These are phyloP conservation scores for Rhytidhysteron rufulum DNA, from an alignment of 2,329 filamentous ascomycete species.

Conservation along the genomic window DNA sequence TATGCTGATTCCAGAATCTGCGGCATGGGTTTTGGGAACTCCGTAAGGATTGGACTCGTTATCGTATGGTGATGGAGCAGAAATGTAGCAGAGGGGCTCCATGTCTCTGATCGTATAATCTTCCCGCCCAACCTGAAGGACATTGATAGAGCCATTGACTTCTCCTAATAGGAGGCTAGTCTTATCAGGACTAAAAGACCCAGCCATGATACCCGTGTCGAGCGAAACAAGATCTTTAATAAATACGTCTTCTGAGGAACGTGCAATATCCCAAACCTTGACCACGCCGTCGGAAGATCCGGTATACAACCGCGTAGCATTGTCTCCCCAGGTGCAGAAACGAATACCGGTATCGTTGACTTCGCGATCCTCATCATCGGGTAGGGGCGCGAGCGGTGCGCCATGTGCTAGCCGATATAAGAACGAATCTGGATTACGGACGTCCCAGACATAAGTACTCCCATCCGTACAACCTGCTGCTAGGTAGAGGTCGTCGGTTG, in stretches of 20 bases:
- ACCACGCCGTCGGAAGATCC: constrained; percentile 60
- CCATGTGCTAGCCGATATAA: constrained; percentile 52
- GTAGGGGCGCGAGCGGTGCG: constrained; percentile 46
- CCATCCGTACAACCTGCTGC: constrained; percentile 60
- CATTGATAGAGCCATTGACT: constrained; percentile 51
- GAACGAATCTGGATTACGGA: constrained; percentile 42
- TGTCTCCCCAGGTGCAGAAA: constrained; percentile 55
- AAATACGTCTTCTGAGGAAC: constrained; percentile 48
- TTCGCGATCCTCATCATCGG: constrained; percentile 43
- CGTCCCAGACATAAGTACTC: constrained; percentile 59
- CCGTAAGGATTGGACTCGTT: constrained; percentile 4
- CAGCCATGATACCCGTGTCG: constrained; percentile 55
- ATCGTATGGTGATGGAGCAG: constrained; percentile 13
- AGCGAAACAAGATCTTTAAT: constrained; percentile 49
- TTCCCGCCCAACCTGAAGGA: constrained; percentile 44
- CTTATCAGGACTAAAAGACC: constrained; percentile 53
- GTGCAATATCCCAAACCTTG: constrained; percentile 57
- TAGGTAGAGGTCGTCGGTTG: constrained; percentile 48
- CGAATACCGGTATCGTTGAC: constrained; percentile 55
- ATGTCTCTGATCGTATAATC: constrained; percentile 25
- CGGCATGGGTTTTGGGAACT: background rate
- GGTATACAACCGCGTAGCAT: constrained; percentile 52
- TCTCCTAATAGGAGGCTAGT: constrained; percentile 56
- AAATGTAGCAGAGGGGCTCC: constrained; percentile 23
- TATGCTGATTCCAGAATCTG: constrained; percentile 22